Base-by-base conservation (phyloP, 306 rosid species). In the Cicer yamashitae region DNA sequence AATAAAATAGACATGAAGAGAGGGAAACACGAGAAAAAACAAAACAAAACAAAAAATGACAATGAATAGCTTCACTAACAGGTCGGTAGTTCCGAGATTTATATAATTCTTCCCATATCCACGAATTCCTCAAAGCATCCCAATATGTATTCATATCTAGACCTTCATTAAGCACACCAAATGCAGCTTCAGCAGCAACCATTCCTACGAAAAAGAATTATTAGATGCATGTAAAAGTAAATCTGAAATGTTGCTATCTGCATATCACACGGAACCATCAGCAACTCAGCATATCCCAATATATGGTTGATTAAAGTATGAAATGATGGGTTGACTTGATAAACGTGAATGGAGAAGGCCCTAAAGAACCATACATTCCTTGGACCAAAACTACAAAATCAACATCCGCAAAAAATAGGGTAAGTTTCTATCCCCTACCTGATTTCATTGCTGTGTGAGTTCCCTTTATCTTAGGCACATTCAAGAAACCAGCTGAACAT, bases 381-480 rank as follows among this genome's bases (percentile, higher is more conserved):
- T 71, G 43, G 15, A 71, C 68, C 64, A 76, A 70, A 61, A 43
- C 65, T 3, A 65, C 34, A 52, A 67, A 62, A 61, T 67, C 12
- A 77, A 81, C 40, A 25, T n/a, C 13, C 9, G 34, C 43, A 18
- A 20, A 72, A 81, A 39, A 56, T 18, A 46, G 30, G 70, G 41
- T 52, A 74, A 63, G 59, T 56, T 71, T 50, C 73, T 81, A 89
- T 94, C 74, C 41, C 62, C 73, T 81, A 89, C 98, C 98, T 61
- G 98, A 94, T 87, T 94, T 94, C 98, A 94, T 94, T 64, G 98
- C 98, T 8, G 96, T 90, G 77, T 90, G 96, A 41, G 94, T 90
- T 77, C 98, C 98, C 86, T 94, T 94, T 59, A 94, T 94, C 86
- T 94, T 94, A 12, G 96, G 97, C 47, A 94, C 98, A 72, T 94